A percentile compares a stretch with the other conserved stretches of the same genome.
These are phyloP conservation scores for Leptodermis oblonga DNA, from an alignment of 257 asterid species.

Conservation along the genomic window DNA sequence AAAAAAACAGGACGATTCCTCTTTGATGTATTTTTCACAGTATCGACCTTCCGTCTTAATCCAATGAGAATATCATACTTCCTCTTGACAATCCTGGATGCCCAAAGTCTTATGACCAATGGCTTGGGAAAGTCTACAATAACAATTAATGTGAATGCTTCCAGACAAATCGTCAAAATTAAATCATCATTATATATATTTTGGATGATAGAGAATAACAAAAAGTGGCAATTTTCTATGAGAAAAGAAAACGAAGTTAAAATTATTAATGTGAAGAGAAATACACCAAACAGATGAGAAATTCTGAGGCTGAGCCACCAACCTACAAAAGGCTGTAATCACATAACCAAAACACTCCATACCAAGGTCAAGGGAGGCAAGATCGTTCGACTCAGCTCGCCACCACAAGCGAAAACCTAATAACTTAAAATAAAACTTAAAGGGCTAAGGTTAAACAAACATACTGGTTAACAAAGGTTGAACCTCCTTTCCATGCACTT, in stretches of 20 bases:
- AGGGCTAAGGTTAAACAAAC: constrained; percentile 11
- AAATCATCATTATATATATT: neutral
- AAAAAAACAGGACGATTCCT: too few species aligned
- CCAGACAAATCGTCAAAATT: neutral
- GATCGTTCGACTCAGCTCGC: neutral
- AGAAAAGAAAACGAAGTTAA: neutral
- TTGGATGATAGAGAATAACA: neutral
- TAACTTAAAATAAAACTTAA: neutral
- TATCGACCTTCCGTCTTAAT: too few species aligned
- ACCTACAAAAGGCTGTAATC: neutral
- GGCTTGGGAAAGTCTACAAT: too few species aligned
- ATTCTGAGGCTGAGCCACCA: neutral
- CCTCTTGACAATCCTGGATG: too few species aligned
- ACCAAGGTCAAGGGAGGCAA: neutral
- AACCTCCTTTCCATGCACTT: constrained; percentile 89
- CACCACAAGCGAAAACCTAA: neutral
- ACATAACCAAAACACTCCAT: neutral
- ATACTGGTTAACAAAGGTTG: constrained; percentile 56
- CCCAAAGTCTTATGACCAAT: too few species aligned
- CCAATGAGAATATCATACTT: too few species aligned
- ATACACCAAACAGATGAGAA: neutral
- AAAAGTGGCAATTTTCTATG: neutral
- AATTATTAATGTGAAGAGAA: neutral
- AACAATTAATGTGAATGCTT: too few species aligned
- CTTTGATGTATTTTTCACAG: too few species aligned